Evolutionary conservation across 805 yeast species (phyloP), one percentile per base, ranked within the genome.

Genomic region (Wickerhamiella spandovensis): DNA sequence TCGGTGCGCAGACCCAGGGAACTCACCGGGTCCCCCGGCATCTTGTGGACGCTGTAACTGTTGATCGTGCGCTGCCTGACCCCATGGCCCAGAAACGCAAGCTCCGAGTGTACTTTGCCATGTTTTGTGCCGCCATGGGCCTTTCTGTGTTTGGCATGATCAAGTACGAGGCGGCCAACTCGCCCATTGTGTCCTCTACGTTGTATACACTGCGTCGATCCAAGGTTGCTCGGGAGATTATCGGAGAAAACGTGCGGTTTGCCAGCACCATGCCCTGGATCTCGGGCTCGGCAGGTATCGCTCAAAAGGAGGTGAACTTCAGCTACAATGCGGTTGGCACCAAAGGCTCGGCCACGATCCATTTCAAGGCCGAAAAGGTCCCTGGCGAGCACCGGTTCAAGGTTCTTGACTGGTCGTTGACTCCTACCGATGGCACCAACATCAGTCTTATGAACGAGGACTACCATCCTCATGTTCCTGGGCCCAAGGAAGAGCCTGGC

Each of bases 141-240:
- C 66, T 72, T 3, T 67, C 82, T 1, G 67, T 82, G 46, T 70
- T 75, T 28, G 74, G 84, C 28, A 84, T 90, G 59, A 82, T 90
- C 75, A 89, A 92, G 71, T 89, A 90, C 67, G 98, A 92, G 64
- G 89, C 88, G 64, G 80, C 88, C 18, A 79, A 84, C 44, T 85
- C 95, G 13, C 97, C 97, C 1, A 76, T 90, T 52, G 83, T 90
- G 58, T 77, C 83, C 41, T 89, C 95, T 6, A 83, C 95, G 3
- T 70, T 92, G 64, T 88, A 86, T 65, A 83, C 86, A 55, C 68
- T 90, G 58, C 77, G 98, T 62, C 74, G 96, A 61, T 82, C 90
- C 1, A 72, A 74, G 9, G 54, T 67, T 43, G 88, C 88, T 10
- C 72, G 78, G 49, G 77, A 75, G 22, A 61, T 68, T 2, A 68